Base-by-base conservation (phyloP, 1,284 basidiomycete genomes). In the Moesziomyces parantarcticus region DNA sequence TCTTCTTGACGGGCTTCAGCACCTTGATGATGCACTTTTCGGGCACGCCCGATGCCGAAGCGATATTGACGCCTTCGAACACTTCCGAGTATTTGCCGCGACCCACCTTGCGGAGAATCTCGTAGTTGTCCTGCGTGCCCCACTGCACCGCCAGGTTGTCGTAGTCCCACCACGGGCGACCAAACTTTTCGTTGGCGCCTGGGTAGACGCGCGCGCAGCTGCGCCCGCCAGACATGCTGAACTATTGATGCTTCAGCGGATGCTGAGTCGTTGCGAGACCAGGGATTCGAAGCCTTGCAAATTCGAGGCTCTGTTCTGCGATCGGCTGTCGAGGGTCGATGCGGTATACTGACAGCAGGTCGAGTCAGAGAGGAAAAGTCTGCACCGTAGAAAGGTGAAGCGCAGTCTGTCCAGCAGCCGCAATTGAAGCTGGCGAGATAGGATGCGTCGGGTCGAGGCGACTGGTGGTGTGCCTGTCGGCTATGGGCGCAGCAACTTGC, bases 1-100 rank as follows among this genome's bases (percentile, higher is more conserved):
- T 98, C 89, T 98, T 98, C 88, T 99, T 98, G 50, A 99, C 96
- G 1, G 97, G 97, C 86, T 99, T 99, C 73, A 99, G 88, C 50
- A 98, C 95, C 85, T 99, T 98, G 87, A 98, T 94, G 85, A 98
- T 95, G 85, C 95, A 97, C 86, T 97, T 95, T 84, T 95, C 92
- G 21, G 80, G 74, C n/a, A 74, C 59, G 29, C 65, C 65, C 11
- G 92, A 92, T 67, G 91, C 92, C 13, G 76, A 64, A 34, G 92
- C 90, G 59, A 97, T 90, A 85, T 98, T 95, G 81, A 97, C 90
- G 8, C 94, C 96, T 86, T 98, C 95, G 80, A 99, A 99, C 51
- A 98, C 96, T 43, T 84, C 76, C n/a, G 77, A 78, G 60, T 80
- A 80, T 61, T 98, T 98, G 68, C 96, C 96, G 61, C 96, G 87